Evolutionary conservation across 805 yeast species (phyloP), one percentile per base, ranked within the genome.

Genomic region (Hanseniaspora clermontiae): DNA sequence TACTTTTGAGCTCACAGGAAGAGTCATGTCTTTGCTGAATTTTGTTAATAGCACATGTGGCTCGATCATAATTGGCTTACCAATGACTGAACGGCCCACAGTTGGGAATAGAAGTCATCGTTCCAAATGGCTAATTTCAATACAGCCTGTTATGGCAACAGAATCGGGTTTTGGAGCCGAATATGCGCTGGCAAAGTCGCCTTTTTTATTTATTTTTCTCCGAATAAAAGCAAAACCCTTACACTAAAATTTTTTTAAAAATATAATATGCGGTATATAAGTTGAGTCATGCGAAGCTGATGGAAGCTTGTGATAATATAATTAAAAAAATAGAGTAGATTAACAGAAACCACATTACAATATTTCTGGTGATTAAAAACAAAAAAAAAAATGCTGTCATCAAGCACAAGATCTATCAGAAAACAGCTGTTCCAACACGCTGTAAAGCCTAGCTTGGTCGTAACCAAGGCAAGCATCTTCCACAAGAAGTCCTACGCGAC

Each of bases 311-410:
- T 24, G 27, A 4, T 24, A 24, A 24, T 24, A 24, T 24, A 24
- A n/a, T n/a, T n/a, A n/a, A n/a, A 24, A 24, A 24, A 24, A 24
- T 24, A 24, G 27, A 24, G 3, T 4, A 24, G 27, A 24, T 24
- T 4, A 24, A 32, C 3, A 32, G 7, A 32, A 32, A 32, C 11
- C 42, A 43, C 17, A 58, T 59, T 17, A 55, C 60, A 15, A n/a
- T 46, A 58, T 17, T 36, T 19, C 24, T 15, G 42, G 47, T 11
- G 57, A 19, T 20, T 50, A 17, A 39, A 54, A 54, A 57, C 56
- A 52, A 61, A 48, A 61, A 60, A 37, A 49, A 58, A 29, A 45
- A 64, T 57, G 58, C 60, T 52, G 14, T 55, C 42, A 55, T 47
- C 61, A 20, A 50, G 51, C 3, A 55, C 50, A 24, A 24, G 39